Conservation (phyloP, 345 rosid genomes). For the Viola odorata region DNA sequence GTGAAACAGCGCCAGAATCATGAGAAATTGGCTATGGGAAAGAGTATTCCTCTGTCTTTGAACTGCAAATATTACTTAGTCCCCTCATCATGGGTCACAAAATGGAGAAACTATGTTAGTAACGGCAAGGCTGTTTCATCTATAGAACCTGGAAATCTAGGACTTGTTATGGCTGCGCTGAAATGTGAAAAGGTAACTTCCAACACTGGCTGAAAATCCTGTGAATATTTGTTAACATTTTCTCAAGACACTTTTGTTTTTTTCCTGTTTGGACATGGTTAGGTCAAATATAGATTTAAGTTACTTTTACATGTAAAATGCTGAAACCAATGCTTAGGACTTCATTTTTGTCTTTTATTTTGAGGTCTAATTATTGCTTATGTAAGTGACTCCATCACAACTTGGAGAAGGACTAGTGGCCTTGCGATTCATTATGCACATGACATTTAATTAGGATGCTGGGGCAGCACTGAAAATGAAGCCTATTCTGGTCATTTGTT, state of each 20-base stretch:
- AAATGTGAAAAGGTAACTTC: conserved; percentile 74
- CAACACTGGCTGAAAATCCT: conserved; percentile 3
- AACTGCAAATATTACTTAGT: conserved; percentile 62
- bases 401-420: too few species aligned
- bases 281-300: too few species aligned
- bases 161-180: conserved; percentile 47
- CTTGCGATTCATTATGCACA: too few species aligned
- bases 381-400: too few species aligned
- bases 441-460: too few species aligned
- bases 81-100: conserved; percentile 75
- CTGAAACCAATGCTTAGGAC: too few species aligned
- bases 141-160: conserved; percentile 64
- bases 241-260: background rate
- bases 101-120: conserved; percentile 77
- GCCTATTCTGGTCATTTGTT: background rate
- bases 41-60: conserved; percentile 48
- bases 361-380: too few species aligned
- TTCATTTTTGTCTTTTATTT: too few species aligned
- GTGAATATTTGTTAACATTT: background rate
- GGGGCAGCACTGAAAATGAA: background rate
- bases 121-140: conserved; percentile 58
- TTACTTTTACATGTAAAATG: too few species aligned
- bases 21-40: conserved; percentile 74
- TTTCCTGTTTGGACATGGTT: too few species aligned
- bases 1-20: conserved; percentile 81